A percentile compares a stretch with the other conserved stretches of the same genome.
Evolutionary conservation across 2,329 filamentous ascomycete genomes (phyloP).

Genomic region (Ceratocystis alfenasii): DNA sequence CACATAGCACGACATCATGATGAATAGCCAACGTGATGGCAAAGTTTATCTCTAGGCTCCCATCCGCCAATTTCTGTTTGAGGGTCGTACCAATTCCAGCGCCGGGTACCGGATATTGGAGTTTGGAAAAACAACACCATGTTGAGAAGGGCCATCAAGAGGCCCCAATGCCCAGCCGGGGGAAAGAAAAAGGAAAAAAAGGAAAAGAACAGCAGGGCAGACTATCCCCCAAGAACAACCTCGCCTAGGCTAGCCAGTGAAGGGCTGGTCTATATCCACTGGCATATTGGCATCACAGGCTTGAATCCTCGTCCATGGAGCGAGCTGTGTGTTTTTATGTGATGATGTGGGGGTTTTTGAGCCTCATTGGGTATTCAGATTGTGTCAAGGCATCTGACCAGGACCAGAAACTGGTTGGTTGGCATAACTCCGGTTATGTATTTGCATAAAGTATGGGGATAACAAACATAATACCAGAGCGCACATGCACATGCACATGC

Average conservation of each 20-base stretch:
- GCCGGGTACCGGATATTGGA: background rate
- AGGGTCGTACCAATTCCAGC: background rate
- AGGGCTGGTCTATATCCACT: background rate
- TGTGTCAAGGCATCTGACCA: background rate
- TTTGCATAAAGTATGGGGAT: background rate
- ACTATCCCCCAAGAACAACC: background rate
- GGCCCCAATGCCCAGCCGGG: background rate
- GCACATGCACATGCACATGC: background rate
- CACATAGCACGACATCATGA: background rate
- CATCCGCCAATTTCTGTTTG: background rate
- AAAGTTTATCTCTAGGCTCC: background rate
- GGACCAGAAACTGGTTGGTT: background rate
- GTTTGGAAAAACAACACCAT: background rate
- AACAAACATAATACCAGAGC: too few relatives aligned
- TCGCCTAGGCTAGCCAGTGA: background rate
- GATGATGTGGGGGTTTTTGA: background rate
- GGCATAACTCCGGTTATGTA: background rate
- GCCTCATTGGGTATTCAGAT: background rate
- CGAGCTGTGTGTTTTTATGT: background rate
- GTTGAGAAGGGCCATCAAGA: background rate
- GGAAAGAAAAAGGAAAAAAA: background rate
- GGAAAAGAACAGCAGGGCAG: background rate
- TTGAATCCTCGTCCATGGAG: background rate
- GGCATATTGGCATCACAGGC: background rate
- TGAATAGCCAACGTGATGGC: background rate